These are phyloP conservation scores for Penicillium daleae DNA, from an alignment of 495 filamentous ascomycete genomes.

Conservation along the genomic window DNA sequence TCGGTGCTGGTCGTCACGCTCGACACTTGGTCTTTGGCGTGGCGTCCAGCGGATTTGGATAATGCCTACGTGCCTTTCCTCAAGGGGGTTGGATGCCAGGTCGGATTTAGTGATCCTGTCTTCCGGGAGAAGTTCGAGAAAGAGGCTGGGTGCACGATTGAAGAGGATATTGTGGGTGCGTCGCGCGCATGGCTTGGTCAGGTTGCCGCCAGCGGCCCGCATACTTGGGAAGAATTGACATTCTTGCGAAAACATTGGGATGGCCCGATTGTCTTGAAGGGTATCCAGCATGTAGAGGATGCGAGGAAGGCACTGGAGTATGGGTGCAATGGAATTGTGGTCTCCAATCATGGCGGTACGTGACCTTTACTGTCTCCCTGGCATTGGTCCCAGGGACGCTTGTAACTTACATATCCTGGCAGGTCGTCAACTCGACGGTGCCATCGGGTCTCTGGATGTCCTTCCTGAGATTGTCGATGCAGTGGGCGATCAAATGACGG, in stretches of 20 bases:
- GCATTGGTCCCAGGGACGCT: background rate
- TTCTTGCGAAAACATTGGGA: constrained; percentile 62
- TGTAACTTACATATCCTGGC: background rate
- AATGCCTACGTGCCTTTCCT: constrained; percentile 59
- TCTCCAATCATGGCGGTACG: constrained; percentile 59
- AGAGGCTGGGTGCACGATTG: constrained; percentile 47
- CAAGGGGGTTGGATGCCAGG: constrained; percentile 46
- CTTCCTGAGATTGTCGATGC: constrained; percentile 65
- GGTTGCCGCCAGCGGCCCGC: constrained; percentile 54
- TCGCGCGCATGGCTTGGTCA: constrained; percentile 53
- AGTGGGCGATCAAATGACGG: constrained; percentile 56
- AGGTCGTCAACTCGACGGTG: constrained; percentile 70
- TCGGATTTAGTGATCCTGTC: constrained; percentile 61
- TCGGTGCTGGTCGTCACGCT: constrained; percentile 51
- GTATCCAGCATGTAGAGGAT: constrained; percentile 56
- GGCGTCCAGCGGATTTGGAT: constrained; percentile 68
- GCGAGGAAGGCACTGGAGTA: constrained; percentile 49
- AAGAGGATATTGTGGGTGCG: constrained; percentile 52
- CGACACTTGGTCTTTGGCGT: constrained; percentile 48
- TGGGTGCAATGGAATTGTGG: constrained; percentile 57
- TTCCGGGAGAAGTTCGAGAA: constrained; percentile 60
- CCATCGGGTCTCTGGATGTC: constrained; percentile 64
- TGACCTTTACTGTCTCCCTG: background rate
- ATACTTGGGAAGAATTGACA: constrained; percentile 62
- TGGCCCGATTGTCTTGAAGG: constrained; percentile 58